These are phyloP conservation scores for Stagonosporopsis rhizophila DNA, from an alignment of 2,329 filamentous ascomycete genomes.

Conservation along the genomic window DNA sequence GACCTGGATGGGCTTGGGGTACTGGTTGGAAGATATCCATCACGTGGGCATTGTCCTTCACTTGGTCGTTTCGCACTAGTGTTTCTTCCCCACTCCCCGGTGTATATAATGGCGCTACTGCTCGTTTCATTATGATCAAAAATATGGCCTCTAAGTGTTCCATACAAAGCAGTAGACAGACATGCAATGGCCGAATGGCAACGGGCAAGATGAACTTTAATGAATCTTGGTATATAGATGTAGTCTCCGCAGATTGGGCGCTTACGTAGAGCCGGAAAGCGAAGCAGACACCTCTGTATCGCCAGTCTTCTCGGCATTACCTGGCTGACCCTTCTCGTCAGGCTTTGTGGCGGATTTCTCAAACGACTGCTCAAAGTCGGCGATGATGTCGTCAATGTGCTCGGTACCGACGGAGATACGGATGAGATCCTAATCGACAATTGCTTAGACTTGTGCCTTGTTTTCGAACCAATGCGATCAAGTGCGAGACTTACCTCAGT, in stretches of 20 bases:
- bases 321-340: conserved; percentile 41
- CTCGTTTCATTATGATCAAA: too few species aligned
- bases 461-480: too few species aligned
- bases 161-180: too few species aligned
- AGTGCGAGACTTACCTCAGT: conserved; percentile 64
- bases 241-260: not conserved
- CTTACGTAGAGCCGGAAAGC: conserved; percentile 41
- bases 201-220: not conserved
- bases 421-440: conserved; percentile 74
- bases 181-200: not conserved
- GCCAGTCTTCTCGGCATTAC: conserved; percentile 44
- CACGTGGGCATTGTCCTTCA: too few species aligned
- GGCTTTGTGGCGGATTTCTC: conserved; percentile 61
- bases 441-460: conserved; percentile 21
- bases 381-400: conserved; percentile 97
- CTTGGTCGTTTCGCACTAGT: too few species aligned
- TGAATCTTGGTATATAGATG: not conserved
- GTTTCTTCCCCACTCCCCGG: too few species aligned
- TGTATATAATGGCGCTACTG: too few species aligned
- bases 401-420: conserved; percentile 95
- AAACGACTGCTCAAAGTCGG: conserved; percentile 93
- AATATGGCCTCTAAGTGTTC: too few species aligned
- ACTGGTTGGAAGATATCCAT: too few species aligned
- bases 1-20: too few species aligned
- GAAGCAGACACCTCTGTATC: conserved; percentile 37